Base-by-base conservation (phyloP, 2,329 filamentous ascomycete species). In the Fusarium concolor region DNA sequence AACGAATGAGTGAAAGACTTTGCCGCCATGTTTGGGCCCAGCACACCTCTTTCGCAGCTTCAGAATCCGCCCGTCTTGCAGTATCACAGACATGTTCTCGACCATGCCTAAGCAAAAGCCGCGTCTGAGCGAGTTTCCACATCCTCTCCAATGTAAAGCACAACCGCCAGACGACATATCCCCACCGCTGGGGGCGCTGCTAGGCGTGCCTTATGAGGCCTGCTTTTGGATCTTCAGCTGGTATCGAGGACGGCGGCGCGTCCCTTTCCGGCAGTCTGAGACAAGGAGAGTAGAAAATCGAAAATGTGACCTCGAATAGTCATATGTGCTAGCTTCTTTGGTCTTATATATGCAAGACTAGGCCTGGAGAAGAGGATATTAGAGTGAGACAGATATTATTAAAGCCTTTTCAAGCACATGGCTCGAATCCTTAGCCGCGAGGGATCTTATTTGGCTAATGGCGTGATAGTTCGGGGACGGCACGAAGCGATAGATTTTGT, bases 211-310 rank as follows among this genome's bases (percentile, higher is more conserved):
- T 65, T 15, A 22, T n/a, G 37, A 28, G 22, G 26, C 20, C 18
- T 29, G 45, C 41, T 38, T 47, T 47, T n/a, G 50, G 38, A 44
- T 42, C 50, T 58, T 65, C 65, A 68, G 65, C 65, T 65, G 46
- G 56, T 42, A 44, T 61, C 50, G 28, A 42, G 47, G 51, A n/a
- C 50, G 55, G 60, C 47, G 50, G 45, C 29, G 49, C 39, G 57
- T 56, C 65, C 41, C 61, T 62, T 69, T 54, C 20, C 37, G 62
- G 24, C 35, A 26, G 11, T 52, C 46, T 62, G 28, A 68, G 47
- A 68, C 65, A 69, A 52, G 22, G 43, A 29, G 41, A 65, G 51
- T 67, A 20, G 37, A 55, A 20, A 57, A 39, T 45, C 43, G 37
- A 50, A 62, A 58, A 45, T 43, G 44, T 56, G 53, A 58, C 52